A percentile compares a stretch with the other conserved stretches of the same genome.
Evolutionary conservation across 2,329 filamentous ascomycete genomes (phyloP).

Genomic region (Nectriaceae sp.): DNA sequence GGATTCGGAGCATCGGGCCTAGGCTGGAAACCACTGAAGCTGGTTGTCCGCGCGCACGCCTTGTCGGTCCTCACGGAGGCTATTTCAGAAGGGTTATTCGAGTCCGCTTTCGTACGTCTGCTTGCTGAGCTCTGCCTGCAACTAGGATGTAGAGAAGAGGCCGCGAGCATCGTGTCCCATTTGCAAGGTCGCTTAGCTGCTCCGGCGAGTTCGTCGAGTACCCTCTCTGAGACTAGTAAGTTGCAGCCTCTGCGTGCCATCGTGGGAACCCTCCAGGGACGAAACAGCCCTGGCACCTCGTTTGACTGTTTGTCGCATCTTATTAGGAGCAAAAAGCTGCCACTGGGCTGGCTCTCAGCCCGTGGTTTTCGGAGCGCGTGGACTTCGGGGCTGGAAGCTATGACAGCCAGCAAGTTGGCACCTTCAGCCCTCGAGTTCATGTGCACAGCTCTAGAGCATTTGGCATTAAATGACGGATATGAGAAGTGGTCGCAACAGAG

Average conservation of each 20-base stretch:
- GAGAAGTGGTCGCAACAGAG: slow-evolving; percentile 2
- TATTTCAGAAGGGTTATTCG: slow-evolving; percentile 33
- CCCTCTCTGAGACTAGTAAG: slow-evolving; percentile 16
- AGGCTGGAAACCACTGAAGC: slow-evolving; percentile 38
- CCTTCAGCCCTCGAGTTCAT: slow-evolving; percentile 26
- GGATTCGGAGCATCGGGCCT: slow-evolving; percentile 26
- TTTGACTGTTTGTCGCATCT: slow-evolving; percentile 27
- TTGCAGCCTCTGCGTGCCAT: slow-evolving; percentile 25
- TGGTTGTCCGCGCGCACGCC: slow-evolving; percentile 35
- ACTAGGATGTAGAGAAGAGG: slow-evolving; percentile 30
- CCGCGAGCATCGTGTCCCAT: slow-evolving; percentile 24
- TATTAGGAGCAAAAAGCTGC: slow-evolving; percentile 18
- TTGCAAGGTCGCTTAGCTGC: slow-evolving; percentile 14
- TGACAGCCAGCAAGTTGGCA: slow-evolving; percentile 21
- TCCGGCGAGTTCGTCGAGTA: slow-evolving; percentile 16
- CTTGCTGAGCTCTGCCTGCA: slow-evolving; percentile 32
- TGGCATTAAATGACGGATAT: slow-evolving; percentile 16
- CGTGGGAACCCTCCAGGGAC: slow-evolving; percentile 12
- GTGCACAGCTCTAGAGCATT: slow-evolving; percentile 23
- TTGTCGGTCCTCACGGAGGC: slow-evolving; percentile 31
- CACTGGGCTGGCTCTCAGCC: slow-evolving; percentile 26
- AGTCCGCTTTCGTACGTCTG: slow-evolving; percentile 27
- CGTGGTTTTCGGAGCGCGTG: slow-evolving; percentile 27
- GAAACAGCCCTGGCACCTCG: slow-evolving; percentile 9
- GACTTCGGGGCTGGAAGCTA: slow-evolving; percentile 25